Conservation (phyloP, 2,329 filamentous ascomycete species). For the Ophiocordyceps unilateralis region DNA sequence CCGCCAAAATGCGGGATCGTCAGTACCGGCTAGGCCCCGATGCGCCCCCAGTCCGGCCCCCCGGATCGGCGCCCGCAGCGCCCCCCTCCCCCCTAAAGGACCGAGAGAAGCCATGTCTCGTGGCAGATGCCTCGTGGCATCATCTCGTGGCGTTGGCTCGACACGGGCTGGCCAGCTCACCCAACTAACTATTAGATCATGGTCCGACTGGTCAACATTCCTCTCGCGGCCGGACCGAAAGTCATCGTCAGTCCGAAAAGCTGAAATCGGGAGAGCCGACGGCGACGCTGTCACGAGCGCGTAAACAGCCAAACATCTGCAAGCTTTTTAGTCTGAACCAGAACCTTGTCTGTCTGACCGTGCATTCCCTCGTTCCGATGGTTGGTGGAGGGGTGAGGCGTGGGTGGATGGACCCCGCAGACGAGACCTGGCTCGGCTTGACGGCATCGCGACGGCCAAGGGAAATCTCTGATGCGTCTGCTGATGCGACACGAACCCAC, state of each 20-base stretch:
- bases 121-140: not conserved
- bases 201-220: not conserved
- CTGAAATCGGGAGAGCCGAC: too few species aligned
- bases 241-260: too few species aligned
- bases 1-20: not conserved
- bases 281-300: not conserved
- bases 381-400: not conserved
- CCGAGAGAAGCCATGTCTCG: too few species aligned
- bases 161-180: too few species aligned
- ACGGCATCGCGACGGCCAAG: not conserved
- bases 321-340: not conserved
- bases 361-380: not conserved
- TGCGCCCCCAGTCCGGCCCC: not conserved
- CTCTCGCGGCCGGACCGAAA: not conserved
- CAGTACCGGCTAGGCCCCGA: too few species aligned
- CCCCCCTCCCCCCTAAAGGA: not conserved
- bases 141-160: too few species aligned
- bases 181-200: not conserved
- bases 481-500: constrained; percentile 5
- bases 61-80: not conserved
- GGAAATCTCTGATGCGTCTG: constrained; percentile 8
- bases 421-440: not conserved
- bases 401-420: not conserved
- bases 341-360: not conserved
- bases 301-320: not conserved